A percentile compares a stretch with the other conserved stretches of the same genome.
Conservation (phyloP, 306 rosid species). For the Cucurbita pepo region DNA sequence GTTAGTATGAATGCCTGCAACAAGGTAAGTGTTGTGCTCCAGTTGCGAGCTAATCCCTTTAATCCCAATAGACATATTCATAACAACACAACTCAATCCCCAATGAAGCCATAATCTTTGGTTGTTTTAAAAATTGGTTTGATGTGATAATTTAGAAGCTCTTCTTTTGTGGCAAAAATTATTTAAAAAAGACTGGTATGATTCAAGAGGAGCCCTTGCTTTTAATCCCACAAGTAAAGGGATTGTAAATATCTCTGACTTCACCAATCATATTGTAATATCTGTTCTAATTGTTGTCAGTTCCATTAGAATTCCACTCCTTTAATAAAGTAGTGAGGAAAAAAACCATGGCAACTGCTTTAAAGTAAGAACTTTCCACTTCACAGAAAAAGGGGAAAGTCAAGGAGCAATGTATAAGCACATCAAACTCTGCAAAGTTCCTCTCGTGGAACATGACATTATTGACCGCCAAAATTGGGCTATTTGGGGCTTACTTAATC, state of each 20-base stretch:
- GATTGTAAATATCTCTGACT: not conserved
- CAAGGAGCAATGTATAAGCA: not conserved
- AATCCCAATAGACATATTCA: not conserved
- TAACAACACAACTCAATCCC: not conserved
- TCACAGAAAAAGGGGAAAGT: not conserved
- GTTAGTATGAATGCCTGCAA: too few relatives aligned
- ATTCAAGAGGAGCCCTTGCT: not conserved
- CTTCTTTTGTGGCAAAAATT: not conserved
- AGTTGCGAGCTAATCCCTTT: too few relatives aligned
- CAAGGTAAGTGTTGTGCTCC: too few relatives aligned
- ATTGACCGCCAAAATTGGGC: not conserved
- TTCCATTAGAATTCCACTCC: not conserved
- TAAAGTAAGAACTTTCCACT: slow-evolving; percentile 3
- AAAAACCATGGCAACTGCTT: not conserved
- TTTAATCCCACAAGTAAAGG: not conserved
- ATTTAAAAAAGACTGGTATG: not conserved
- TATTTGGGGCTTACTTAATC: not conserved
- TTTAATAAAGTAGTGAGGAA: not conserved
- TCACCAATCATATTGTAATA: not conserved
- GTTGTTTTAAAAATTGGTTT: not conserved
- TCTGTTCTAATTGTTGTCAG: not conserved
- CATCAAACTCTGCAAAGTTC: not conserved
- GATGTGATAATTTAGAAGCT: not conserved
- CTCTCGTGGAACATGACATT: not conserved
- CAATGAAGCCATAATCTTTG: not conserved